Conservation (phyloP, 2,329 filamentous ascomycete genomes). For the Pseudogymnoascus pannorum region DNA sequence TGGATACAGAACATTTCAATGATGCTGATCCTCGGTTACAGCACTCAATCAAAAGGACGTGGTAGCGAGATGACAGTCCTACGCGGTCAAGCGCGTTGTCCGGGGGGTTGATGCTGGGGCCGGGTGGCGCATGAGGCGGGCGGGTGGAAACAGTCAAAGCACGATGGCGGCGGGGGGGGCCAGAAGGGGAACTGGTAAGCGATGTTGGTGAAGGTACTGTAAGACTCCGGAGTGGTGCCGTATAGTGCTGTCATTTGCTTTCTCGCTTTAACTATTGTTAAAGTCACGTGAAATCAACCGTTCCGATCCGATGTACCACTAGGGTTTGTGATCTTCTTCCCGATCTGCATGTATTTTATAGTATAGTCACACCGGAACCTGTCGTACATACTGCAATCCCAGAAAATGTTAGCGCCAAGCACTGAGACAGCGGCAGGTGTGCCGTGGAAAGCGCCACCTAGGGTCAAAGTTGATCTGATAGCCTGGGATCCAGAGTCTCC, state of each 20-base stretch:
- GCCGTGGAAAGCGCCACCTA: background rate
- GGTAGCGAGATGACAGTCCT: background rate
- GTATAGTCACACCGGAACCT: no score
- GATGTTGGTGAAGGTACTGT: background rate
- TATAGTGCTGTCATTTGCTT: background rate
- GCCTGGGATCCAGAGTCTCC: slow-evolving; percentile 38
- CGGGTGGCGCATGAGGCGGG: background rate
- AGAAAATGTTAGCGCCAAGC: background rate
- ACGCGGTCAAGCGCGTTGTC: background rate
- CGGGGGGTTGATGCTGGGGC: background rate
- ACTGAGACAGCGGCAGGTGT: background rate
- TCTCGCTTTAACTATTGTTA: background rate
- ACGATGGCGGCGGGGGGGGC: no score
- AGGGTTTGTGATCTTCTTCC: background rate
- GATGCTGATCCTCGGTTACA: background rate
- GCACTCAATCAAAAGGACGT: background rate
- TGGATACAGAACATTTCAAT: background rate
- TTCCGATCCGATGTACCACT: background rate
- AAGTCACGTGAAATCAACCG: background rate
- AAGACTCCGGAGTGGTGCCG: background rate
- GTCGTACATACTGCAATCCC: background rate
- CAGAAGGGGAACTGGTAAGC: slow-evolving; percentile 5
- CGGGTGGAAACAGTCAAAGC: background rate
- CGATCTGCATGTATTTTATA: no score
- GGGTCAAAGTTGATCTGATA: slow-evolving; percentile 31